These are phyloP conservation scores for Carex pumila DNA, from an alignment of 176 grass and related monocot genomes.

Conservation along the genomic window DNA sequence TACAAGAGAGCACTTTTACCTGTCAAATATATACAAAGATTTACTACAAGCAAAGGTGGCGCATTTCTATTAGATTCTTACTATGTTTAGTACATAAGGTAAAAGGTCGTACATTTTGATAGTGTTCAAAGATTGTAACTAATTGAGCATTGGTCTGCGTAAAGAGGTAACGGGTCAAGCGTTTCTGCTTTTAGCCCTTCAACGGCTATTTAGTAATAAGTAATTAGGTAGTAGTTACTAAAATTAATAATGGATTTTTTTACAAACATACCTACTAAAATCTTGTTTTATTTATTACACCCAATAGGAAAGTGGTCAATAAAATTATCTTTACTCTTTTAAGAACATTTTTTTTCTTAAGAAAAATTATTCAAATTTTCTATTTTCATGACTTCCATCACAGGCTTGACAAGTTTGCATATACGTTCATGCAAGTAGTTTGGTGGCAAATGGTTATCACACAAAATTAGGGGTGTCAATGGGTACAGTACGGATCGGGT, in stretches of 20 bases:
- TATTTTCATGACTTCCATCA: no score
- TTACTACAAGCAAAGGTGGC: neutral
- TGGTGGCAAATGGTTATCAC: neutral
- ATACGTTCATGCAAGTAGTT: neutral
- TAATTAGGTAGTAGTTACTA: neutral
- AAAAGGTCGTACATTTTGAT: neutral
- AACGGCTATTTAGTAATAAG: neutral
- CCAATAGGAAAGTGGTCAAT: neutral
- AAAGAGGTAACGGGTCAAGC: neutral
- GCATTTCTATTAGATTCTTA: no score
- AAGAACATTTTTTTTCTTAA: no score
- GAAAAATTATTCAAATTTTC: no score
- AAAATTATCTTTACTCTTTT: no score
- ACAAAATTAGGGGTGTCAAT: no score
- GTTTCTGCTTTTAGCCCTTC: neutral
- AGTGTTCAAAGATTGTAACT: neutral
- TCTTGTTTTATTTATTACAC: neutral
- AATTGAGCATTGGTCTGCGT: neutral
- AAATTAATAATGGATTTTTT: neutral
- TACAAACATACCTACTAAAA: neutral
- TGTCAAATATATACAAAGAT: neutral
- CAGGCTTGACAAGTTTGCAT: neutral
- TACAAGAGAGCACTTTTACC: neutral
- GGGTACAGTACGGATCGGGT: no score
- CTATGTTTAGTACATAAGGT: no score